Percentiles rank a stretch among this genome's conserved stretches.
phyloP scores from a whole-genome alignment of 345 rosid species.

The Sonneratia caseolaris region DNA sequence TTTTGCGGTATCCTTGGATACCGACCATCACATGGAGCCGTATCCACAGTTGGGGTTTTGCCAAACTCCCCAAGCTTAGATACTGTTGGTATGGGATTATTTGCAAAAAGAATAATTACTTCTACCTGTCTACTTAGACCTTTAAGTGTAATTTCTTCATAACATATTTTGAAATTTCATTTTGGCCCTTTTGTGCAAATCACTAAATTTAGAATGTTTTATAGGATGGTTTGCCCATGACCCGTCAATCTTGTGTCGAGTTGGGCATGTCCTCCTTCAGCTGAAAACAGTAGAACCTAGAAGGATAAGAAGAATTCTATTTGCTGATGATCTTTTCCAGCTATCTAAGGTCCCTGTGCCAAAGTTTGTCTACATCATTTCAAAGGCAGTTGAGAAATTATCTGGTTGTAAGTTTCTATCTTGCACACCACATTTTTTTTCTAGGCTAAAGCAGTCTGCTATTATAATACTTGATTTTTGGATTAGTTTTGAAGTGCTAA shows the following conservation, averaged over 20 bases:
- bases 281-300: slow-evolving; percentile 49
- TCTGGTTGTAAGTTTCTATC: slow-evolving; percentile 71
- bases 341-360: slow-evolving; percentile 69
- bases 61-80: slow-evolving; percentile 86
- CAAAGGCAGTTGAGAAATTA: slow-evolving; percentile 61
- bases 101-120: not conserved
- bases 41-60: slow-evolving; percentile 60
- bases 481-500: not conserved
- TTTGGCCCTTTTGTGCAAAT: not conserved
- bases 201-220: slow-evolving; percentile 6
- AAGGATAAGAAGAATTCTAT: slow-evolving; percentile 48
- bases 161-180: not conserved
- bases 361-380: slow-evolving; percentile 51
- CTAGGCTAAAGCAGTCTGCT: not conserved
- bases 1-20: slow-evolving; percentile 83
- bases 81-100: slow-evolving; percentile 50
- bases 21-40: slow-evolving; percentile 84
- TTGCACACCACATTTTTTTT: not conserved
- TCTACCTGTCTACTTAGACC: not conserved
- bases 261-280: slow-evolving; percentile 65
- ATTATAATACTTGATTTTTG: not conserved
- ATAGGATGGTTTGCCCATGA: slow-evolving; percentile 86
- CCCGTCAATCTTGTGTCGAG: slow-evolving; percentile 55
- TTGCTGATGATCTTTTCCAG: slow-evolving; percentile 85
- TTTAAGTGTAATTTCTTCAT: not conserved